These are phyloP conservation scores for Aureobasidium sp. DNA, from an alignment of 2,329 filamentous ascomycete species.

Conservation along the genomic window DNA sequence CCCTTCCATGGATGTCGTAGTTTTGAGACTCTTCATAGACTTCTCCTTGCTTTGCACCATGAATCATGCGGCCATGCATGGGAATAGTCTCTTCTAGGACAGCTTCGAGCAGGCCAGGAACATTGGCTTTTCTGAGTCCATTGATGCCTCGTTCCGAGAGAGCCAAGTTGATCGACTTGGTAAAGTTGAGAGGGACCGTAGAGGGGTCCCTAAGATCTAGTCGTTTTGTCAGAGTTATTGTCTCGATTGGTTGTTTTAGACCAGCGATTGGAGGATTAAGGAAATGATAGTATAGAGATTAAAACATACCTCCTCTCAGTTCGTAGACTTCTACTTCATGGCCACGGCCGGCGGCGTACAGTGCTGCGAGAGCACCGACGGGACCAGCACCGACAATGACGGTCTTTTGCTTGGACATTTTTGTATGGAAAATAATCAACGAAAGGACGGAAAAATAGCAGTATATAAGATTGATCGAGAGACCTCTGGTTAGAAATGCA, in stretches of 20 bases:
- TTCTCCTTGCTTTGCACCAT: conserved; percentile 58
- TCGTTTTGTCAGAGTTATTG: background rate
- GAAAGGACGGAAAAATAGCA: background rate
- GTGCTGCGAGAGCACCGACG: conserved; percentile 47
- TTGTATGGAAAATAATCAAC: background rate
- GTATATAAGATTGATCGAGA: background rate
- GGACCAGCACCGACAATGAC: conserved; percentile 77
- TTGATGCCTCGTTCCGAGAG: conserved; percentile 91
- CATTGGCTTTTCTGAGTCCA: conserved; percentile 64
- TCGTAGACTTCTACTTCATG: conserved; percentile 93
- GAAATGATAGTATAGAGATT: background rate
- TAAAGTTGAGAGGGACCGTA: conserved; percentile 85
- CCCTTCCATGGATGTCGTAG: conserved; percentile 82
- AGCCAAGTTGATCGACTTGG: conserved; percentile 96
- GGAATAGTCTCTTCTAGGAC: conserved; percentile 75
- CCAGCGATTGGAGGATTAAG: background rate
- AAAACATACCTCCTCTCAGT: conserved; percentile 68
- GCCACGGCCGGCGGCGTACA: conserved; percentile 85
- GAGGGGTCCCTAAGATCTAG: conserved; percentile 77
- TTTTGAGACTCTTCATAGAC: conserved; percentile 73
- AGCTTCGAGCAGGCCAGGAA: conserved; percentile 59
- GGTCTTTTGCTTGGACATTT: conserved; percentile 50
- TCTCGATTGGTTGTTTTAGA: background rate
- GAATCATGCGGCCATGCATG: conserved; percentile 96
- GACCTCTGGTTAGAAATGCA: background rate